A percentile compares a stretch with the other conserved stretches of the same genome.
These are phyloP conservation scores for Lasiosphaeris hirsuta DNA, from an alignment of 495 filamentous ascomycete genomes.

Conservation along the genomic window DNA sequence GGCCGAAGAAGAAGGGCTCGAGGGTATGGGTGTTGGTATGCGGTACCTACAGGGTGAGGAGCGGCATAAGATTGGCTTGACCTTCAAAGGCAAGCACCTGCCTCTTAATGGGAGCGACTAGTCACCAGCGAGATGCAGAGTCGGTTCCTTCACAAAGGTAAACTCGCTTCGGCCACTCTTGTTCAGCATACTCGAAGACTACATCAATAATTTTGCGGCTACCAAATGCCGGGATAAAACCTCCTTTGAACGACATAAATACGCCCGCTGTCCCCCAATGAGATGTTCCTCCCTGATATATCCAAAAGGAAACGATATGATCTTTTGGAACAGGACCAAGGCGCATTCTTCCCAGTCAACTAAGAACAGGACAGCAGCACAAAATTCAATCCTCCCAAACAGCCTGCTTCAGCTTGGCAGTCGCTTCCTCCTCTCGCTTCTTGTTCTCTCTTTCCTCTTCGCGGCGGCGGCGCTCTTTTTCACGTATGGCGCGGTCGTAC, in stretches of 20 bases:
- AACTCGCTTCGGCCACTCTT: no score
- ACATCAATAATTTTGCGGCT: no score
- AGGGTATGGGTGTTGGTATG: slow-evolving; percentile 58
- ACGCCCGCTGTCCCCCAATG: no score
- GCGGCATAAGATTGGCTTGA: slow-evolving; percentile 43
- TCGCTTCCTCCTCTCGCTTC: slow-evolving; percentile 61
- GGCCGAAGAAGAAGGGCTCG: slow-evolving; percentile 61
- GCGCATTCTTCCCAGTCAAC: no score
- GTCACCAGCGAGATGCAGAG: no score
- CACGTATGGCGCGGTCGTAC: slow-evolving; percentile 79
- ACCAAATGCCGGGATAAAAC: no score
- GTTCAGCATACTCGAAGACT: no score
- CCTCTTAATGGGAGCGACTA: neutral
- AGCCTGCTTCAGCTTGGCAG: slow-evolving; percentile 65
- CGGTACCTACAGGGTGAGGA: slow-evolving; percentile 39
- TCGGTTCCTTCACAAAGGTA: no score
- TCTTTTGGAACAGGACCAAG: no score
- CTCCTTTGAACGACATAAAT: no score
- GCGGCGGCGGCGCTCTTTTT: slow-evolving; percentile 76
- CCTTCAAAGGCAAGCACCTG: slow-evolving; percentile 54
- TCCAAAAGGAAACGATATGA: neutral
- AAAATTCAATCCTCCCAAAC: slow-evolving; percentile 78
- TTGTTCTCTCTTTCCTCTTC: slow-evolving; percentile 69
- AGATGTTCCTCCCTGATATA: neutral
- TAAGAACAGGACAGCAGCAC: neutral